These are phyloP conservation scores for Talaromyces stipitatus DNA, from an alignment of 495 filamentous ascomycete species.

Conservation along the genomic window DNA sequence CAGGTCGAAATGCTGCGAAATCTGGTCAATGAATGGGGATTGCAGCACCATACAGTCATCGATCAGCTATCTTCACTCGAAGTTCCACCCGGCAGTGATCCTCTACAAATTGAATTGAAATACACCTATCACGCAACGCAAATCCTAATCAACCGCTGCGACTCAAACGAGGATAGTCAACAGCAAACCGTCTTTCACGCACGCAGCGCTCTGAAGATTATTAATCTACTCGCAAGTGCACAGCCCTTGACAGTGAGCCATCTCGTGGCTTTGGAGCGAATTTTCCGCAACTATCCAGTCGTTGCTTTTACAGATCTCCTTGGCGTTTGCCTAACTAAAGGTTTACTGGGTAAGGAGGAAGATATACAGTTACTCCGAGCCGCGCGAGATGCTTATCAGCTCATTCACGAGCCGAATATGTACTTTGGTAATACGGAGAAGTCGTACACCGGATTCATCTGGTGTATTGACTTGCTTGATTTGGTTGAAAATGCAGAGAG, in stretches of 20 bases:
- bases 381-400: background rate
- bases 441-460: background rate
- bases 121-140: background rate
- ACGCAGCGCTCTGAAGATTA: background rate
- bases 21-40: background rate
- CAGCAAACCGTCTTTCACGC: background rate
- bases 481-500: background rate
- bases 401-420: background rate
- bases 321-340: background rate
- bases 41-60: background rate
- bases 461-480: background rate
- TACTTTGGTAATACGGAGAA: background rate
- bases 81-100: background rate
- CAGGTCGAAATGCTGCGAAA: background rate
- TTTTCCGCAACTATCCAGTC: background rate
- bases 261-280: background rate
- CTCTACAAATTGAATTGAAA: background rate
- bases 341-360: background rate
- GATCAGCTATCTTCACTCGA: background rate
- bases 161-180: background rate
- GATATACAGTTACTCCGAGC: background rate
- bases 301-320: background rate
- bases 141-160: background rate
- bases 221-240: background rate
- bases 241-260: background rate